Percentiles rank a stretch among this genome's conserved stretches.
Evolutionary conservation across 1,284 basidiomycete species (phyloP).

Genomic region (Ceratobasidium sp.): DNA sequence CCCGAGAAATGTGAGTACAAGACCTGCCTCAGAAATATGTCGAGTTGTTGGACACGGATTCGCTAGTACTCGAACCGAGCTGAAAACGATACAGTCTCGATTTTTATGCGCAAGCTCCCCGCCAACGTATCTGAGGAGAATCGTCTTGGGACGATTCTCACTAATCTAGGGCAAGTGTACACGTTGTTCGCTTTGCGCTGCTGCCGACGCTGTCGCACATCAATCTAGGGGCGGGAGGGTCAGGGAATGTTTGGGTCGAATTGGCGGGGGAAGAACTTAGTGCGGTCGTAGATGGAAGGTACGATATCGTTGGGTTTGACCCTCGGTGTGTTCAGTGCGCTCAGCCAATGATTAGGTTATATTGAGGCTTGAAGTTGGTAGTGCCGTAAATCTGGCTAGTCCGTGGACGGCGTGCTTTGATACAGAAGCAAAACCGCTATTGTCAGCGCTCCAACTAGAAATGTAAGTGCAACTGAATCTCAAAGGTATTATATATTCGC

Average conservation of each 20-base stretch:
- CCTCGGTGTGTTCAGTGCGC: conserved; percentile 19
- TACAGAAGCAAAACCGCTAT: conserved; percentile 4
- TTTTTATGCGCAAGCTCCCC: conserved; percentile 48
- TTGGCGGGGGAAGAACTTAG: conserved; percentile 31
- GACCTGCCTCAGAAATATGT: neutral
- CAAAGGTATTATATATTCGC: neutral
- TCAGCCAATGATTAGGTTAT: neutral
- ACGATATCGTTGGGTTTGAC: conserved; percentile 42
- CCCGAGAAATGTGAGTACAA: conserved; percentile 15
- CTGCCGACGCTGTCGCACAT: neutral
- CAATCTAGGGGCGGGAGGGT: conserved; percentile 45
- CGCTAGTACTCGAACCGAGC: conserved; percentile 24
- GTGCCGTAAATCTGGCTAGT: conserved; percentile 20
- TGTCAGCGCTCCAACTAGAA: neutral
- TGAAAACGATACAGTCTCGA: conserved; percentile 42
- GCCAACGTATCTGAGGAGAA: conserved; percentile 36
- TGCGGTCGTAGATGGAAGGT: conserved; percentile 44
- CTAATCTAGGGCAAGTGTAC: conserved; percentile 45
- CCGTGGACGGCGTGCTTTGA: conserved; percentile 31
- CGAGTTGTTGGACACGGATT: neutral
- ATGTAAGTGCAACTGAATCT: conserved; percentile 5
- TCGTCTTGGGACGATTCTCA: conserved; percentile 44
- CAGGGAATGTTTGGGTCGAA: conserved; percentile 40
- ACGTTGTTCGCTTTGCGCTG: neutral
- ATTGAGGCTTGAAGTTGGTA: neutral